Percentiles rank a stretch among this genome's conserved stretches.
Conservation (phyloP, 306 rosid species). For the Fragaria iinumae region DNA sequence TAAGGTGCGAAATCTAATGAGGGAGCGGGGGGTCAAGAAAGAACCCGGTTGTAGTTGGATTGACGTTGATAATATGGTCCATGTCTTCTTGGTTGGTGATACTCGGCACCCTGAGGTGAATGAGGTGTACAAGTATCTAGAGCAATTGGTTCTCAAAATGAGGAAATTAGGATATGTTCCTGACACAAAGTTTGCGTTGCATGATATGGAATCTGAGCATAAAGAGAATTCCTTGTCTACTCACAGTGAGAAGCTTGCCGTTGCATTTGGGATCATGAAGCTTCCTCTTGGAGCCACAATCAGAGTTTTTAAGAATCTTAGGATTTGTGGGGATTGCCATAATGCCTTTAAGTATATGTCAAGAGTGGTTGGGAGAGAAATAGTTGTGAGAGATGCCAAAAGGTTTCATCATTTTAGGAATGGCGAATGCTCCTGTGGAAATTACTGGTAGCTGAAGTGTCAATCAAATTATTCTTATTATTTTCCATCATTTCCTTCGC, state of each 20-base stretch:
- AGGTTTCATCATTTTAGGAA: conserved; percentile 16
- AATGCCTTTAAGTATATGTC: conserved; percentile 21
- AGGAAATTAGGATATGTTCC: conserved; percentile 25
- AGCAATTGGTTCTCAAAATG: conserved; percentile 24
- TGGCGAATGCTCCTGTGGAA: conserved; percentile 25
- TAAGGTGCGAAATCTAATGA: conserved; percentile 26
- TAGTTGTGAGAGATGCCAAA: conserved; percentile 15
- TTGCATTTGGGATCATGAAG: conserved; percentile 27
- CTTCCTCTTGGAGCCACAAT: conserved; percentile 24
- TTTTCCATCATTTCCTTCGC: neutral
- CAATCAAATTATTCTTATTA: neutral
- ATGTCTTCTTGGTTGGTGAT: conserved; percentile 31
- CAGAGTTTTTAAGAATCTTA: conserved; percentile 28
- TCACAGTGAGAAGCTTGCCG: conserved; percentile 33
- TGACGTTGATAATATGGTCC: conserved; percentile 25
- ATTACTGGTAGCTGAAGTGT: conserved; percentile 22
- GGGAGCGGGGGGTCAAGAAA: conserved; percentile 27
- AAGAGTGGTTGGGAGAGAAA: conserved; percentile 14
- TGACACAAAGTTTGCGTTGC: conserved; percentile 25
- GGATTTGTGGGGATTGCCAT: conserved; percentile 26
- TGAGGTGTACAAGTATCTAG: conserved; percentile 27
- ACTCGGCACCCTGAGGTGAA: conserved; percentile 21
- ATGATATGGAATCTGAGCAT: conserved; percentile 24
- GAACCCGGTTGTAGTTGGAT: conserved; percentile 37
- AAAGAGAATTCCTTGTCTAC: conserved; percentile 25